Conservation (phyloP, 495 filamentous ascomycete species). For the Penicillium daleae region DNA sequence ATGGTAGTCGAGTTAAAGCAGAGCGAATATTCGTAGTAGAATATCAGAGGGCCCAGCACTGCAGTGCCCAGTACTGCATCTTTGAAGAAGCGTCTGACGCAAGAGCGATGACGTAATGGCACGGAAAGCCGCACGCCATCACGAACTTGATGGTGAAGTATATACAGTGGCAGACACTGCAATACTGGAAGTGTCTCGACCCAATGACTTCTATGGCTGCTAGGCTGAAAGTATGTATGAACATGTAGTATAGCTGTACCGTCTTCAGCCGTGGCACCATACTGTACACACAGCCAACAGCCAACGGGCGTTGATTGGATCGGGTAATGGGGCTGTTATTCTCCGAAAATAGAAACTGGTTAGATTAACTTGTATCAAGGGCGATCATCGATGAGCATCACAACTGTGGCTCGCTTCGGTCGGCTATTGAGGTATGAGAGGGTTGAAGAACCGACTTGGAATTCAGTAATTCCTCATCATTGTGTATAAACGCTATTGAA, state of each 20-base stretch:
- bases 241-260: too few species aligned
- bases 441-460: too few species aligned
- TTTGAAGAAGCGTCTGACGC: slow-evolving; percentile 11
- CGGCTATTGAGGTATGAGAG: not conserved
- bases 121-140: not conserved
- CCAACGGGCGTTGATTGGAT: not conserved
- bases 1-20: not conserved
- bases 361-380: not conserved
- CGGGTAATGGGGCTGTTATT: not conserved
- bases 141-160: not conserved
- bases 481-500: too few species aligned
- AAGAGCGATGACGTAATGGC: slow-evolving; percentile 22
- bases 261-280: too few species aligned
- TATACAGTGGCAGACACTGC: not conserved
- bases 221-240: too few species aligned
- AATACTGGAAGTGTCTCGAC: not conserved
- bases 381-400: not conserved
- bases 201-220: not conserved
- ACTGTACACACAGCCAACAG: too few species aligned
- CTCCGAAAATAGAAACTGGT: not conserved
- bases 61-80: too few species aligned
- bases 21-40: not conserved
- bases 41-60: too few species aligned
- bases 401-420: not conserved
- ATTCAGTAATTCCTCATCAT: too few species aligned